Evolutionary conservation across 1,284 basidiomycete species (phyloP).

Genomic region (Agaricales sp.): DNA sequence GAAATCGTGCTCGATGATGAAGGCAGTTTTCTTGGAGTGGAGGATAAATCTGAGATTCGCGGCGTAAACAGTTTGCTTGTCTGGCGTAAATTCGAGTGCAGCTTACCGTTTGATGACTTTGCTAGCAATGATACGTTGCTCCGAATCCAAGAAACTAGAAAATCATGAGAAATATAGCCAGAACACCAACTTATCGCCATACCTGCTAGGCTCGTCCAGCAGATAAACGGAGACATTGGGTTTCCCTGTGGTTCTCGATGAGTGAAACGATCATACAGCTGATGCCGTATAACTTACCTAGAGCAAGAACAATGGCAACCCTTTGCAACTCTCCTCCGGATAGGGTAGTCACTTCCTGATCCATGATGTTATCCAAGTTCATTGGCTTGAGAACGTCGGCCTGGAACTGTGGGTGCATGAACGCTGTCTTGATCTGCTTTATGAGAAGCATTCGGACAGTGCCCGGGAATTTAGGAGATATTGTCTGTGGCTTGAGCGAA

Average conservation of each 20-base stretch:
- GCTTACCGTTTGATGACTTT: constrained; percentile 90
- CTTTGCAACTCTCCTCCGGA: constrained; percentile 96
- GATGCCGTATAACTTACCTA: constrained; percentile 35
- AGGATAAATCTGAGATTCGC: constrained; percentile 85
- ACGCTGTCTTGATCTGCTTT: constrained; percentile 88
- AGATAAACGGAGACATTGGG: constrained; percentile 80
- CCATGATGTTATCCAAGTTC: constrained; percentile 86
- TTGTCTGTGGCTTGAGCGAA: constrained; percentile 93
- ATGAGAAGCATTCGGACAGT: constrained; percentile 87
- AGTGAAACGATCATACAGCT: constrained; percentile 1
- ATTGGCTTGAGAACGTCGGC: constrained; percentile 95
- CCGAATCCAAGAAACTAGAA: constrained; percentile 85
- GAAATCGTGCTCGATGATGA: constrained; percentile 97
- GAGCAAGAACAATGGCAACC: constrained; percentile 86
- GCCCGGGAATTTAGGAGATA: constrained; percentile 92
- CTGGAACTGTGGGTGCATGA: constrained; percentile 97
- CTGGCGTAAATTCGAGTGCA: no score
- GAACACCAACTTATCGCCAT: no score
- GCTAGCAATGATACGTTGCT: constrained; percentile 94
- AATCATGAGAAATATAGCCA: no score
- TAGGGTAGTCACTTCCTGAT: constrained; percentile 92
- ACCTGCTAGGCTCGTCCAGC: constrained; percentile 78
- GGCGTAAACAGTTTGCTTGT: constrained; percentile 5
- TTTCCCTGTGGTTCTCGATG: constrained; percentile 42
- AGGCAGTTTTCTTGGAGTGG: constrained; percentile 91